Base-by-base conservation (phyloP, 192 early-diverging fungal species). In the Gigaspora rosea region DNA sequence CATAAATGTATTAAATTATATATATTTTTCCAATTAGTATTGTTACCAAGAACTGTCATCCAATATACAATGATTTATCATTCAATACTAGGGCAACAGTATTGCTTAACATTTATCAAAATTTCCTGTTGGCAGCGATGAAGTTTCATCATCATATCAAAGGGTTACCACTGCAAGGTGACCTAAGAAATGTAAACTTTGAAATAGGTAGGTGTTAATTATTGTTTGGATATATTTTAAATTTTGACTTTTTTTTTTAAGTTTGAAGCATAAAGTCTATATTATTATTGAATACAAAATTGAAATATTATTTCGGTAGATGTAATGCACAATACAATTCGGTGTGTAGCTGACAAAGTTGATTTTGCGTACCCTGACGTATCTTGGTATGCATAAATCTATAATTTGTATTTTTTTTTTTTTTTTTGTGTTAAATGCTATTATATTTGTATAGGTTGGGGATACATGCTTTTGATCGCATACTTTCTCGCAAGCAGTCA, bases 91-190 rank as follows among this genome's bases (percentile, higher is more conserved):
- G 78, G 16, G n/a, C 57, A 8, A 87, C 79, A 1, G 91, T 95
- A 22, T 77, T 92, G n/a, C 73, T 91, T 57, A 96, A 95, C 72
- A 80, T 96, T 54, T 92, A 92, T 80, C 91, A 95, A 77, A 92
- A 92, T 69, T 90, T 93, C 78, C 5, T 89, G 10, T 71, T 93
- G 33, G 90, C 88, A 57, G 94, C 89, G 64, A 91, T 91, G 78
- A 94, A 94, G 81, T 65, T 46, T 16, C 63, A 65, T 46, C 2
- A 46, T 11, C 36, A 65, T 36, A 15, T 65, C 12, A 65, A 65
- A 46, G 63, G 16, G 12, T 18, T 65, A 16, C 35, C 63, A 15
- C 32, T 8, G 10, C 36, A 36, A 6, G 62, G 62, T 0, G 7
- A 2, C 0, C 63, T 36, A 65, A 46, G 35, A 36, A 65, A 65